Base-by-base conservation (phyloP, 768 basidiomycete genomes). In the Galerina marginata region DNA sequence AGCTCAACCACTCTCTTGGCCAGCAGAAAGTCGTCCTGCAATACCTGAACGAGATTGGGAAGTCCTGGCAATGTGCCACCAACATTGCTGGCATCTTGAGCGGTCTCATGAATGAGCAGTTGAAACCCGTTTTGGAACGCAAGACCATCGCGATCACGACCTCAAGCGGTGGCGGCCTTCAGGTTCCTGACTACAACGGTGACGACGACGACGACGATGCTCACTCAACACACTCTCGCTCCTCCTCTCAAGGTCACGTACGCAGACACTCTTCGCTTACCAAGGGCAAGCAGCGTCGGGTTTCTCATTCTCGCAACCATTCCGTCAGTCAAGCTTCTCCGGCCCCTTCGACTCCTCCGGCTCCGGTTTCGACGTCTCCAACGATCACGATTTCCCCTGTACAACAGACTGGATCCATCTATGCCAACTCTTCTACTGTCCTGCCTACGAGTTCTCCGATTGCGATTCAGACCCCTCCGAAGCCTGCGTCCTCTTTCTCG, bases 11-110 rank as follows among this genome's bases (percentile, higher is more conserved):
- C 4, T 75, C 81, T 4, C 67, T 81, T 43, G 65, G 74, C 0
- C 79, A 84, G 51, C 79, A 80, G 9, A 75, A 81, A 52, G 70
- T 79, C 9, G 83, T 84, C 62, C 72, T 85, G 47, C 72, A 76
- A 23, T 83, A 84, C 65, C 76, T 88, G 0, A 68, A 71, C n/a
- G 83, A 84, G 69, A 82, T 83, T 36, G 85, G 83, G 0, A 73
- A 74, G 56, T 81, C 82, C 1, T 87, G 83, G 81, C 78, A 82
- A 50, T 83, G 83, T 60, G 83, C 84, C 1, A 77, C 72, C 4
- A 80, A 79, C 62, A 82, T 83, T 53, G 79, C 78, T 2, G 77
- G 74, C 12, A 85, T 85, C 43, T 72, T 86, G 53, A 70, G 72
- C n/a, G 69, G 73, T 9, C 73, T 85, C 9, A 61, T 81, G 53